phyloP scores from a whole-genome alignment of 2,329 filamentous ascomycete species.

The Helminthosporium solani region DNA sequence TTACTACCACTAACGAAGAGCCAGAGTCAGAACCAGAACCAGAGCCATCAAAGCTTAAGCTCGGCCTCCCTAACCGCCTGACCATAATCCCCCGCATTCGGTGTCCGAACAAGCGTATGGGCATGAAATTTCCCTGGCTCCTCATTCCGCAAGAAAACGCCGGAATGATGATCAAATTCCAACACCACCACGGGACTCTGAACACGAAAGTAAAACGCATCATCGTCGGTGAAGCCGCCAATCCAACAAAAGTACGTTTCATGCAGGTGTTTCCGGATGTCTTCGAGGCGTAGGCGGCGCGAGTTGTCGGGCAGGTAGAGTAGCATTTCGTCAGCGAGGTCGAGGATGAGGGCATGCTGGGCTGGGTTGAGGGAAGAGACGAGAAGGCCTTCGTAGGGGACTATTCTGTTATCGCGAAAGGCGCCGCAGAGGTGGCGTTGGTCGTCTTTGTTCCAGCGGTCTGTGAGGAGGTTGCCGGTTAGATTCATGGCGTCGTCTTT shows the following conservation, averaged over 20 bases:
- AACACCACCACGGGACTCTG: conserved; percentile 73
- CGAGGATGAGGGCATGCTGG: conserved; percentile 56
- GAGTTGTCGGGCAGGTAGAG: conserved; percentile 64
- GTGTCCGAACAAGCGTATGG: conserved; percentile 70
- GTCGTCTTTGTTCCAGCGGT: conserved; percentile 78
- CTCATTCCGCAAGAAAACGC: conserved; percentile 72
- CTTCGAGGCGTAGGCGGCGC: conserved; percentile 55
- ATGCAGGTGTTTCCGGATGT: conserved; percentile 57
- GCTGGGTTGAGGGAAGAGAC: conserved; percentile 52
- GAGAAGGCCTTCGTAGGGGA: conserved; percentile 68
- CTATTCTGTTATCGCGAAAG: conserved; percentile 73
- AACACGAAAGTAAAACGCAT: conserved; percentile 76
- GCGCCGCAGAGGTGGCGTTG: conserved; percentile 77
- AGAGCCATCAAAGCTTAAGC: conserved; percentile 17
- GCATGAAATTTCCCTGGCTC: conserved; percentile 78
- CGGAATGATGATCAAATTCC: conserved; percentile 79
- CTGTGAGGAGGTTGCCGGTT: conserved; percentile 47
- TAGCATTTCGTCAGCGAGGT: conserved; percentile 64
- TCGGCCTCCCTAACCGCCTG: conserved; percentile 47
- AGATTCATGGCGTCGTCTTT: conserved; percentile 63
- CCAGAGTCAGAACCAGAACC: no score
- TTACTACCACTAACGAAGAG: no score
- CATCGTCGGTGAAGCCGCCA: conserved; percentile 64
- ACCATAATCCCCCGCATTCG: conserved; percentile 77
- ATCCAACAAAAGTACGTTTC: conserved; percentile 84